Evolutionary conservation across 2,329 filamentous ascomycete genomes (phyloP).

Genomic region (Eutypella sp.): DNA sequence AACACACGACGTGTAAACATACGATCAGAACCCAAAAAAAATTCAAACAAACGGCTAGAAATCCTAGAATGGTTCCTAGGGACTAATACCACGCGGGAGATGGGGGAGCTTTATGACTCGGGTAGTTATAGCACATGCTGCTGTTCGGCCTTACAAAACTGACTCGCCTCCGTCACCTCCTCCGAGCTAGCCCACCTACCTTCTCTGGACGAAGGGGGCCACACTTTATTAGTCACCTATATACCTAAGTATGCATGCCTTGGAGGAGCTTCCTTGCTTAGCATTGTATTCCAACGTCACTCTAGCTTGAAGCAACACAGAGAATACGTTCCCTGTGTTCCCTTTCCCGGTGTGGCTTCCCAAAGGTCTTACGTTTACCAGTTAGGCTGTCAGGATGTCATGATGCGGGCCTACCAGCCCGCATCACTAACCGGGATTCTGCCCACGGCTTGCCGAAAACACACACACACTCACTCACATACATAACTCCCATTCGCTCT

Average conservation of each 20-base stretch:
- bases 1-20: no score
- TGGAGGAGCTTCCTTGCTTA: neutral
- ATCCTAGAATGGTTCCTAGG: no score
- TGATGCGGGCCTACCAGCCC: neutral
- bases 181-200: neutral
- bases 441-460: neutral
- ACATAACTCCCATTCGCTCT: no score
- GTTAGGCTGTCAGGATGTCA: neutral
- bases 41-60: neutral
- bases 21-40: neutral
- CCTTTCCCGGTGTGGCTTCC: neutral
- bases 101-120: neutral
- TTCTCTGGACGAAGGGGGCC: neutral
- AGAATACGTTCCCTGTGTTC: no score
- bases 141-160: neutral
- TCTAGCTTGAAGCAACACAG: no score
- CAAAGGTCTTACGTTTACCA: neutral
- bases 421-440: neutral
- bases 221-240: neutral
- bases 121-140: neutral
- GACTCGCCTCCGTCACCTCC: neutral
- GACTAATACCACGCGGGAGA: neutral
- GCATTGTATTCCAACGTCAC: neutral
- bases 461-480: neutral
- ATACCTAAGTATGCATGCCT: neutral